Evolutionary conservation across 352 stramenopile species (phyloP).

Genomic region (Phytophthora podocarpi): DNA sequence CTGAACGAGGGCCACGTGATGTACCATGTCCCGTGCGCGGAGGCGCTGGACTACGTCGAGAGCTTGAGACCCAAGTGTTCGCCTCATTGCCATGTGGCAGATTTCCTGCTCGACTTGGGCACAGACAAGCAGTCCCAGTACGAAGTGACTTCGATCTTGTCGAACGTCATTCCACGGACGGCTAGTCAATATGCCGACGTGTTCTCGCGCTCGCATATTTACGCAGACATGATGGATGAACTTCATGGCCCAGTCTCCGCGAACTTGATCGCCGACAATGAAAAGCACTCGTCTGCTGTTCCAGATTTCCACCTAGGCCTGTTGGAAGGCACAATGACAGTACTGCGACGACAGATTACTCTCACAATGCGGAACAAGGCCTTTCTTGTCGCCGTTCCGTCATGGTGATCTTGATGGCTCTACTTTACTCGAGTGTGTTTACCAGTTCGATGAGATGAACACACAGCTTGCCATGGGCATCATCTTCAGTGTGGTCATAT

Average conservation of each 20-base stretch:
- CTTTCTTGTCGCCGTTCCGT: slow-evolving; percentile 48
- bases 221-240: slow-evolving; percentile 43
- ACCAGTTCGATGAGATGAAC: slow-evolving; percentile 48
- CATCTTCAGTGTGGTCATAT: slow-evolving; percentile 86
- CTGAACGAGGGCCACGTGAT: too few relatives aligned
- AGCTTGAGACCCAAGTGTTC: slow-evolving; percentile 47
- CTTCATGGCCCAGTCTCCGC: too few relatives aligned
- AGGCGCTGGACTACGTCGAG: slow-evolving; percentile 50
- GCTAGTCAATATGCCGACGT: too few relatives aligned
- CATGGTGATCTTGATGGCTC: slow-evolving; percentile 64
- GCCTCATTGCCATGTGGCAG: slow-evolving; percentile 38
- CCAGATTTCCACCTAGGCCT: too few relatives aligned
- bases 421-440: slow-evolving; percentile 68
- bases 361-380: slow-evolving; percentile 59
- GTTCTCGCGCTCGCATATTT: slow-evolving; percentile 53
- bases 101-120: slow-evolving; percentile 54
- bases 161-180: too few relatives aligned
- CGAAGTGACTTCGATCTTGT: slow-evolving; percentile 9
- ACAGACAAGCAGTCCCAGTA: slow-evolving; percentile 52
- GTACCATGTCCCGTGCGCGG: slow-evolving; percentile 50
- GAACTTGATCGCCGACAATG: too few relatives aligned
- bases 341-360: slow-evolving; percentile 59
- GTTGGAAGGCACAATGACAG: slow-evolving; percentile 35
- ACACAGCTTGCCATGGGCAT: slow-evolving; percentile 75
- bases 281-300: slow-evolving; percentile 39